Percentiles rank a stretch among this genome's conserved stretches.
These are phyloP conservation scores for Cercospora canescens DNA, from an alignment of 2,329 filamentous ascomycete genomes.

Conservation along the genomic window DNA sequence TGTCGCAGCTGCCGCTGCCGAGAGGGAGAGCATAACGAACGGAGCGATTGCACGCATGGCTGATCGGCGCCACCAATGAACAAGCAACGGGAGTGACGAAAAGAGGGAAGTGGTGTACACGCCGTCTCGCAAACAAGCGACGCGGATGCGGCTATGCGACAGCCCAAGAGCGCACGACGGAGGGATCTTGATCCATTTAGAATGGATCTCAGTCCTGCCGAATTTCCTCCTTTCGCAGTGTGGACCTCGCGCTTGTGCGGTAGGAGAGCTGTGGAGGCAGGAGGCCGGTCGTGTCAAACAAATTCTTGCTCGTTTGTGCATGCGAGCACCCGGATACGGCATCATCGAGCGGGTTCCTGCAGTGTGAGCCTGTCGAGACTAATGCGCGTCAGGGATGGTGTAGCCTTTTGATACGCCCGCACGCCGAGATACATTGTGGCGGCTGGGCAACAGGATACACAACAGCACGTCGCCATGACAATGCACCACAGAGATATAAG, in stretches of 20 bases:
- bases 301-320: constrained; percentile 18
- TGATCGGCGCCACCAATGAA: constrained; percentile 13
- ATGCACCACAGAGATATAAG: neutral
- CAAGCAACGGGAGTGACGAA: constrained; percentile 11
- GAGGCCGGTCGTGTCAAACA: constrained; percentile 16
- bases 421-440: constrained; percentile 15
- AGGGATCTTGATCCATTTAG: constrained; percentile 16
- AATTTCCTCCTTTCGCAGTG: constrained; percentile 14
- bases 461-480: constrained; percentile 9
- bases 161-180: constrained; percentile 14
- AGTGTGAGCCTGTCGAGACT: constrained; percentile 12
- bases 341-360: constrained; percentile 23
- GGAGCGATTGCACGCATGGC: constrained; percentile 26
- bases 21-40: constrained; percentile 23
- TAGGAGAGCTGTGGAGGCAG: neutral
- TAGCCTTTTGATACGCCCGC: constrained; percentile 3
- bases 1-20: constrained; percentile 28
- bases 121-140: constrained; percentile 20
- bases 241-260: neutral
- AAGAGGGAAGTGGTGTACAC: constrained; percentile 13
- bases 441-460: constrained; percentile 1
- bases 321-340: constrained; percentile 18
- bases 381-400: constrained; percentile 18
- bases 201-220: constrained; percentile 15
- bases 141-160: constrained; percentile 14